These are phyloP conservation scores for Bothriochloa decipiens DNA, from an alignment of 176 grass and related monocot species.

Conservation along the genomic window DNA sequence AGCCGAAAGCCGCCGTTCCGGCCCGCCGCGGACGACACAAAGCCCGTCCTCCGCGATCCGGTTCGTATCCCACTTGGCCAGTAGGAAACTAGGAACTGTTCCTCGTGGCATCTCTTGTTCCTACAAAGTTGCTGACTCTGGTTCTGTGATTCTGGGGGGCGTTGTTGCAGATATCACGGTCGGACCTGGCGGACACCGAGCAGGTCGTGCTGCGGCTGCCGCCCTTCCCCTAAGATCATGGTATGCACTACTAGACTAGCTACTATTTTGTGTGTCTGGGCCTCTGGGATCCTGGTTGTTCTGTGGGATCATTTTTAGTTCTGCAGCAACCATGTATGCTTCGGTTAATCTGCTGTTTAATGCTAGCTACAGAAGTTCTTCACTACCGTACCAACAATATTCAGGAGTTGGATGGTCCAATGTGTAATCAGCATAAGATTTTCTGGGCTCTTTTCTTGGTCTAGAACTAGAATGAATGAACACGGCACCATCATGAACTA, in stretches of 20 bases:
- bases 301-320: neutral
- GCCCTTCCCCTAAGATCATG: constrained; percentile 52
- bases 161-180: constrained; percentile 71
- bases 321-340: neutral
- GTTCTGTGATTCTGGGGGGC: neutral
- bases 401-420: neutral
- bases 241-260: neutral
- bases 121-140: neutral
- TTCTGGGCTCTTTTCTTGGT: neutral
- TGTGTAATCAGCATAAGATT: neutral
- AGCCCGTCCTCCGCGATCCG: constrained; percentile 73
- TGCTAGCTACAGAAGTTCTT: neutral
- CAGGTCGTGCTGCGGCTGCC: constrained; percentile 74
- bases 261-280: neutral
- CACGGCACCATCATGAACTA: neutral
- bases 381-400: neutral
- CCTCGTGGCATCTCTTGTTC: neutral
- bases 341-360: neutral
- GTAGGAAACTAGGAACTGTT: neutral
- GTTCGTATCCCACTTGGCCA: constrained; percentile 21
- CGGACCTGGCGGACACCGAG: constrained; percentile 74
- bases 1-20: constrained; percentile 63
- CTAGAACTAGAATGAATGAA: neutral
- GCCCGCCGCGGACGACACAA: constrained; percentile 69
- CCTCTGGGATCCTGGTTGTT: neutral